phyloP scores from a whole-genome alignment of 2,329 filamentous ascomycete species.

The Cytospora piceae region DNA sequence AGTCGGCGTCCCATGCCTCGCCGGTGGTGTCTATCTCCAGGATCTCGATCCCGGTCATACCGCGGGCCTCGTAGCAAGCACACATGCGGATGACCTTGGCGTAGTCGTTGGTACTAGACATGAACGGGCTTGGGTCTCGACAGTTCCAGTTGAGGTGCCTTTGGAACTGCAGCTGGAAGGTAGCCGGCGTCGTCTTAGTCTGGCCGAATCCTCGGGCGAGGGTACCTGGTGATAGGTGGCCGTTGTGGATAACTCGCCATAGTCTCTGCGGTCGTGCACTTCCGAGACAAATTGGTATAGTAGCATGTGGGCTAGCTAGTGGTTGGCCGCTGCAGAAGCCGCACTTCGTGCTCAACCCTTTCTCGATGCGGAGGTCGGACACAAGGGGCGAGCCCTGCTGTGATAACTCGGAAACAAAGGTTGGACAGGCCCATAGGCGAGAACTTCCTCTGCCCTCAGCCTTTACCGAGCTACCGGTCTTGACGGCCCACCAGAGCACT shows the following conservation, averaged over 20 bases:
- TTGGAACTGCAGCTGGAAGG: not conserved
- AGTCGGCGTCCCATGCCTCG: not conserved
- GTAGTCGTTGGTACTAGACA: not conserved
- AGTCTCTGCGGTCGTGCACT: not conserved
- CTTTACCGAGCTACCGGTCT: not conserved
- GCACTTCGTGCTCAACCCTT: not conserved
- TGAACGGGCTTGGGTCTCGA: conserved; percentile 11
- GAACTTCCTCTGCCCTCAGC: not conserved
- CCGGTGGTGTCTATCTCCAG: not conserved
- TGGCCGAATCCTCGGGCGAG: not conserved
- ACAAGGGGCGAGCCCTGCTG: not conserved
- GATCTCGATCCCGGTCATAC: not conserved
- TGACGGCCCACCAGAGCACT: not conserved
- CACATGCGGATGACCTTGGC: not conserved
- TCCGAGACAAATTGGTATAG: not conserved
- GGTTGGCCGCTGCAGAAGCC: not conserved
- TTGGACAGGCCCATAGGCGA: not conserved
- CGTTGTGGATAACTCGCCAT: not conserved
- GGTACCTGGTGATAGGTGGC: not conserved
- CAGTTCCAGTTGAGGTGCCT: conserved; percentile 4
- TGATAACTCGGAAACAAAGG: not conserved
- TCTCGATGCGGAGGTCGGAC: not conserved
- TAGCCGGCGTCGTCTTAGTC: not conserved
- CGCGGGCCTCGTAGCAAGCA: not conserved
- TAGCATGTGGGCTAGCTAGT: not conserved